These are phyloP conservation scores for Chrysosphaeria jannelii DNA, from an alignment of 2,329 filamentous ascomycete species.

Conservation along the genomic window DNA sequence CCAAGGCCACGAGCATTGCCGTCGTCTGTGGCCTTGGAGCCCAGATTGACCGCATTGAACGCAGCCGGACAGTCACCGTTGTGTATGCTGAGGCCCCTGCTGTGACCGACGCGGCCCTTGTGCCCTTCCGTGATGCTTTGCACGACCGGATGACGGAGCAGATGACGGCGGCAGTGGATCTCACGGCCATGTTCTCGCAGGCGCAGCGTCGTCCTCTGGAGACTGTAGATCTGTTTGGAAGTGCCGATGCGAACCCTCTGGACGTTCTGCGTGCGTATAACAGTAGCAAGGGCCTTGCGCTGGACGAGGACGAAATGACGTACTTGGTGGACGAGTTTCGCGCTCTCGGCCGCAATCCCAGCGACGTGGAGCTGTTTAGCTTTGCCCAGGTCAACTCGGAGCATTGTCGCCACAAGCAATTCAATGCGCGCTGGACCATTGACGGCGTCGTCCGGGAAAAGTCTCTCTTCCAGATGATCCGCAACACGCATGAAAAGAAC, in stretches of 20 bases:
- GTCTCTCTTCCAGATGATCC: slow-evolving; percentile 85
- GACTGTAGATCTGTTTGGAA: slow-evolving; percentile 41
- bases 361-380: slow-evolving; percentile 95
- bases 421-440: slow-evolving; percentile 91
- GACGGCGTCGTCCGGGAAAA: slow-evolving; percentile 54
- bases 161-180: slow-evolving; percentile 30
- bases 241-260: slow-evolving; percentile 25
- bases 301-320: slow-evolving; percentile 71
- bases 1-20: slow-evolving; percentile 78
- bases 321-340: slow-evolving; percentile 73
- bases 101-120: slow-evolving; percentile 9
- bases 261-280: slow-evolving; percentile 60
- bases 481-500: slow-evolving; percentile 66
- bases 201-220: slow-evolving; percentile 29
- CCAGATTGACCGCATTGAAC: slow-evolving; percentile 49
- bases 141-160: slow-evolving; percentile 92
- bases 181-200: slow-evolving; percentile 54
- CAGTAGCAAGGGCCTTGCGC: slow-evolving; percentile 49
- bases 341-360: slow-evolving; percentile 32
- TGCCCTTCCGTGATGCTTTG: slow-evolving; percentile 34
- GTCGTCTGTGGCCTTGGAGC: slow-evolving; percentile 61
- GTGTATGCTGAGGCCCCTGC: slow-evolving; percentile 22
- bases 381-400: slow-evolving; percentile 98
- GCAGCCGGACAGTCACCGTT: slow-evolving; percentile 50
- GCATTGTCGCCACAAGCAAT: slow-evolving; percentile 64